A percentile compares a stretch with the other conserved stretches of the same genome.
phyloP scores from a whole-genome alignment of 176 grass and related monocot genomes.

The Secale cereale region DNA sequence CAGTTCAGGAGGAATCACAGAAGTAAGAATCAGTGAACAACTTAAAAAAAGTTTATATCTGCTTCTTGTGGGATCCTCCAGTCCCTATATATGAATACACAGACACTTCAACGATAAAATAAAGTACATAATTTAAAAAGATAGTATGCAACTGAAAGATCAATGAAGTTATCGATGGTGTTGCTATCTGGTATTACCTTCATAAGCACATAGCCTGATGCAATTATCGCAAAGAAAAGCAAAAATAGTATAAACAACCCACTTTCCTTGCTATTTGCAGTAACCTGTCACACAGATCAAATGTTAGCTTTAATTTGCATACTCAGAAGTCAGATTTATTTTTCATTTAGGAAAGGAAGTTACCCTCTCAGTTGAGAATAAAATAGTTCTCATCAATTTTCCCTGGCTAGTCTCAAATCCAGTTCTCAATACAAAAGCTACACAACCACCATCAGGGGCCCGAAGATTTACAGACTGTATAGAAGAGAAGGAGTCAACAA shows the following conservation, averaged over 20 bases:
- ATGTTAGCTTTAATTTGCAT: neutral
- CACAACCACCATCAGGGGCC: constrained; percentile 90
- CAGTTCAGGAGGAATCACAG: constrained; percentile 96
- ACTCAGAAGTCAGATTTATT: neutral
- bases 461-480: constrained; percentile 74
- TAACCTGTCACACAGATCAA: constrained; percentile 63
- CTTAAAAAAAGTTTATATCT: constrained; percentile 98
- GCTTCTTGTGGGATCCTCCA: constrained; percentile 98
- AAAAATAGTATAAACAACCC: constrained; percentile 98
- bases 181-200: constrained; percentile 54
- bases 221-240: constrained; percentile 98
- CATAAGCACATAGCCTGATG: constrained; percentile 92
- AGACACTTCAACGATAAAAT: neutral
- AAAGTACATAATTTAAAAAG: neutral
- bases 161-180: constrained; percentile 9
- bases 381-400: constrained; percentile 98
- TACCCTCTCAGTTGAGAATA: constrained; percentile 99
- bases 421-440: constrained; percentile 94
- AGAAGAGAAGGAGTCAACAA: constrained; percentile 46
- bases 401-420: constrained; percentile 99
- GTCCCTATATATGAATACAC: constrained; percentile 52
- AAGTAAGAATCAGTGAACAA: constrained; percentile 98
- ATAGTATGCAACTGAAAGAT: constrained; percentile 3
- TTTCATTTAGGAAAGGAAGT: constrained; percentile 27
- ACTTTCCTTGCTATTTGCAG: constrained; percentile 96